Base-by-base conservation (phyloP, 1,139 yeast species). In the Nakaseomyces glabratus region DNA sequence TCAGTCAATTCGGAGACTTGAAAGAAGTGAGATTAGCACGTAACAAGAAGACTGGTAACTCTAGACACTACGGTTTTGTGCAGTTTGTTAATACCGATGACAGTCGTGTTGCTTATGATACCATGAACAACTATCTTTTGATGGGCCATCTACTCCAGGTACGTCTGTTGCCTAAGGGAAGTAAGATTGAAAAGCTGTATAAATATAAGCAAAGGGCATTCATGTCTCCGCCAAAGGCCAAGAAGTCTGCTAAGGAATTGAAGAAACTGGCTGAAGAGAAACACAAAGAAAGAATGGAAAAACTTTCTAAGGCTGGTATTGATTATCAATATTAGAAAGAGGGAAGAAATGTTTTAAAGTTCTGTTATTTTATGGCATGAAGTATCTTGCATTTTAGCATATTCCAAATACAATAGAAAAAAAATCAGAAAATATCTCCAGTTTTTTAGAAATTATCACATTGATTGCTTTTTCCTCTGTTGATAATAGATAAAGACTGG, bases 71-170 rank as follows among this genome's bases (percentile, higher is more conserved):
- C 59, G 98, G 88, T 9, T 90, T 84, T 58, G 65, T 90, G 36
- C 96, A 88, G 61, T 90, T 90, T 52, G 73, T 70, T 34, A 69
- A 75, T 40, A 57, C 61, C 24, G 82, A 76, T 33, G 93, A 82
- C 40, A 97, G 97, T 34, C 71, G 75, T 47, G 69, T 86, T 41
- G 98, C 95, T 2, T 82, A 82, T 43, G 97, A 90, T 49, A 77
- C 97, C 35, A 90, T 90, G 98, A 79, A 90, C 63, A 90, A 90
- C 61, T 90, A 90, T 55, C 69, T 90, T 46, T 61, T 90, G 38
- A 79, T 82, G 62, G 94, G 94, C 9, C 97, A 88, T 58, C 72
- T 88, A 46, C 69, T 73, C 56, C 79, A 73, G 66, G 93, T 73
- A 51, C 71, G 67, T 54, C 65, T 66, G 44, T 68, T 69, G 33